Conservation (phyloP, 208 protist genomes). For the Acanthamoeba divionensis region DNA sequence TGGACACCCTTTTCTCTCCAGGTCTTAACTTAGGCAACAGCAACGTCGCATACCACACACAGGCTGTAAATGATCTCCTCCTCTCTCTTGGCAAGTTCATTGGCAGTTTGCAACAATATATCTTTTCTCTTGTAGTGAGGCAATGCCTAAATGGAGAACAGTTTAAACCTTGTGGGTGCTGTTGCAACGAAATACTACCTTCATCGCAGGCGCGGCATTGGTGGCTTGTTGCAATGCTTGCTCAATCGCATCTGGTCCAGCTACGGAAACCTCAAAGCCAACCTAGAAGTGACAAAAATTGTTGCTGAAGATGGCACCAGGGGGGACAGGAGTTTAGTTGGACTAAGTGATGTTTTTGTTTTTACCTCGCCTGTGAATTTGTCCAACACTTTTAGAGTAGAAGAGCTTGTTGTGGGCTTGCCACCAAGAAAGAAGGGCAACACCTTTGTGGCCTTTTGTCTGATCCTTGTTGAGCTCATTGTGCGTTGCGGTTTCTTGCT, state of each 20-base stretch:
- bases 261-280: slow-evolving; percentile 33
- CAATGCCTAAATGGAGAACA: not conserved
- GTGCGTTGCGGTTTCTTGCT: no score
- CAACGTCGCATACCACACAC: slow-evolving; percentile 38
- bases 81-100: not conserved
- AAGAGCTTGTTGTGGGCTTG: slow-evolving; percentile 33
- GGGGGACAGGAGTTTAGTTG: no score
- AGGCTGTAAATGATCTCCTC: slow-evolving; percentile 35
- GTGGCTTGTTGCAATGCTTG: not conserved
- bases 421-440: slow-evolving; percentile 40
- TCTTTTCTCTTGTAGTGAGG: slow-evolving; percentile 42
- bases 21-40: no score
- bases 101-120: not conserved
- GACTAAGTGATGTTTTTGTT: no score
- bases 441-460: not conserved
- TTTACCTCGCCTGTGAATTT: slow-evolving; percentile 41
- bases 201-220: not conserved
- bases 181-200: not conserved
- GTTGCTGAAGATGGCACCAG: not conserved
- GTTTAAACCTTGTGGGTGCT: not conserved
- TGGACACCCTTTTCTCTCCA: no score
- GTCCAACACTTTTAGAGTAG: slow-evolving; percentile 36
- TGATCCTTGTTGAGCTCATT: no score
- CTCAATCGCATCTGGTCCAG: not conserved
- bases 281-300: not conserved